Evolutionary conservation across 2,329 filamentous ascomycete species (phyloP).

Genomic region (Neurospora sp.): DNA sequence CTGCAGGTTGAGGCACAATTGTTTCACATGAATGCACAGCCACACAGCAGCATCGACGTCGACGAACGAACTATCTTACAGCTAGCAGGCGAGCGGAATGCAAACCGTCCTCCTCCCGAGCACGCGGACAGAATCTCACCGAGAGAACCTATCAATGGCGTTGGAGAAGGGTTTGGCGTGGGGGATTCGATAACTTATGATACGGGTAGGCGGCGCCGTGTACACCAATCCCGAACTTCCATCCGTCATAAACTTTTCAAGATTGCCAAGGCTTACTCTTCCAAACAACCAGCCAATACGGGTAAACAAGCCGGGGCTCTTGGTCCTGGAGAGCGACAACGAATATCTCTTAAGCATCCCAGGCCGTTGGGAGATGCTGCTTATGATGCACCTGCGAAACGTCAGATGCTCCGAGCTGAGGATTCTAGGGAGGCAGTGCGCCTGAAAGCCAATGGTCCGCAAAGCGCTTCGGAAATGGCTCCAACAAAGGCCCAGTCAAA

Average conservation of each 20-base stretch:
- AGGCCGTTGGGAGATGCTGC: not conserved
- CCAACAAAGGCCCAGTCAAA: not conserved
- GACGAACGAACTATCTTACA: slow-evolving; percentile 51
- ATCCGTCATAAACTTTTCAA: not conserved
- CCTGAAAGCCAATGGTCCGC: not conserved
- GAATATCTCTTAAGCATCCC: not conserved
- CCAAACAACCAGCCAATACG: slow-evolving; percentile 10
- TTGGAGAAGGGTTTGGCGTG: not conserved
- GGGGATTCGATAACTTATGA: not conserved
- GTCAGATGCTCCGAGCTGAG: not conserved
- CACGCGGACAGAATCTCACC: not conserved
- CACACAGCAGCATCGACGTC: slow-evolving; percentile 44
- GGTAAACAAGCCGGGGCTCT: not conserved
- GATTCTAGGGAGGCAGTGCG: not conserved
- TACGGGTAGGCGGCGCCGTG: slow-evolving; percentile 16
- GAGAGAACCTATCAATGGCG: not conserved
- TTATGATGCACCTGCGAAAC: not conserved
- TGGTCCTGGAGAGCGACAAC: not conserved
- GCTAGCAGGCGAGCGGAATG: slow-evolving; percentile 6
- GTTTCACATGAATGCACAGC: slow-evolving; percentile 21
- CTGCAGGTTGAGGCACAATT: slow-evolving; percentile 30
- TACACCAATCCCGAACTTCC: not conserved
- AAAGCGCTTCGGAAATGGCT: not conserved
- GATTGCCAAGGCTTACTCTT: slow-evolving; percentile 17
- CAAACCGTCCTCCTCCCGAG: not conserved